phyloP scores from a whole-genome alignment of 352 stramenopile genomes.

The Lagenidium sp. region DNA sequence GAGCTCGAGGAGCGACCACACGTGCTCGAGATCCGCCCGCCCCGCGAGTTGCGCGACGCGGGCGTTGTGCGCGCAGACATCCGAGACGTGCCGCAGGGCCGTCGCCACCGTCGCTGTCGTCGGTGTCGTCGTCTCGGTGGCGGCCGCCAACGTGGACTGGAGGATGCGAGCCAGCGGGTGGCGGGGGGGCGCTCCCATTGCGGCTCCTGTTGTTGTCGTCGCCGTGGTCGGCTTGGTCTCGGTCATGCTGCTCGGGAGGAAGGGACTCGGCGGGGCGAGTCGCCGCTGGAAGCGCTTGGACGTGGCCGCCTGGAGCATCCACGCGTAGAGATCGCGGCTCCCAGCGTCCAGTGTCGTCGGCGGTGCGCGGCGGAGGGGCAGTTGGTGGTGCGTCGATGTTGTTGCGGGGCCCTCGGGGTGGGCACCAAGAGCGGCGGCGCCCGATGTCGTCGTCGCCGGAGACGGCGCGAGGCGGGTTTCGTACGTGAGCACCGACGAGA shows the following conservation, averaged over 20 bases:
- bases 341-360: slow-evolving; percentile 8
- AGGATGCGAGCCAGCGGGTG: slow-evolving; percentile 18
- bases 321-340: slow-evolving; percentile 10
- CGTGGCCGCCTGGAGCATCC: slow-evolving; percentile 15
- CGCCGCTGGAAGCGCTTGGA: slow-evolving; percentile 4
- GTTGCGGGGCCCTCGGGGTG: background rate
- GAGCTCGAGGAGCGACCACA: slow-evolving; percentile 75
- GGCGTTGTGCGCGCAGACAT: slow-evolving; percentile 56
- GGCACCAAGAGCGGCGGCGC: background rate
- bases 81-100: slow-evolving; percentile 8
- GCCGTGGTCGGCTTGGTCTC: slow-evolving; percentile 5
- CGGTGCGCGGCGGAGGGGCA: background rate
- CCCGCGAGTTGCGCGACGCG: slow-evolving; percentile 39
- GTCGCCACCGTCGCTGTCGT: no score
- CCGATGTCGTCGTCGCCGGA: background rate
- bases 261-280: background rate
- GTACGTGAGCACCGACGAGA: slow-evolving; percentile 68
- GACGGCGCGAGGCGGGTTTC: slow-evolving; percentile 16
- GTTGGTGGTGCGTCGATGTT: background rate
- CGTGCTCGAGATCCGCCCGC: slow-evolving; percentile 60
- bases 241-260: slow-evolving; percentile 1
- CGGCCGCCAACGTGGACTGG: background rate
- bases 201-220: no score
- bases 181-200: slow-evolving; percentile 39
- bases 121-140: slow-evolving; percentile 1